Percentiles rank a stretch among this genome's conserved stretches.
Evolutionary conservation across 108 stramenopile species (phyloP).

Genomic region (Cylindrotheca fusiformis): DNA sequence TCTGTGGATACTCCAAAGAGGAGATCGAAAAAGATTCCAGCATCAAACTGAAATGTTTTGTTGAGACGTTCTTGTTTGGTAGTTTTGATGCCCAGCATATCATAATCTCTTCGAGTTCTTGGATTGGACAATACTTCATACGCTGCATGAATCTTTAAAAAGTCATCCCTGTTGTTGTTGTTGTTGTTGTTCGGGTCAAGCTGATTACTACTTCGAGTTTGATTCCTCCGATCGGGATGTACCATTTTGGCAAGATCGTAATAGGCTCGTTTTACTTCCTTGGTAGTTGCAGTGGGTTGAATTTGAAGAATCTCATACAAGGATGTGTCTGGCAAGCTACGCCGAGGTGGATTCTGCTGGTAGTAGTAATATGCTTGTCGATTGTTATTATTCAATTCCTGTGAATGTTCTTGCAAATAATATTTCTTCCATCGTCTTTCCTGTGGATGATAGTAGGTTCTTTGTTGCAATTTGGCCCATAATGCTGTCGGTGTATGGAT

Average conservation of each 20-base stretch:
- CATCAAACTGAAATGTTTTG: slow-evolving; percentile 3
- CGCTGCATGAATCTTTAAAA: slow-evolving; percentile 4
- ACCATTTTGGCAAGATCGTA: slow-evolving; percentile 71
- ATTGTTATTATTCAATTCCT: background rate
- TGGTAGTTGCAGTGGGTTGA: slow-evolving; percentile 26
- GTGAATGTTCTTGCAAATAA: slow-evolving; percentile 1
- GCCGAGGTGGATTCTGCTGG: background rate
- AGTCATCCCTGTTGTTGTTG: no score
- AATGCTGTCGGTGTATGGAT: background rate
- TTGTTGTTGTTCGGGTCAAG: no score
- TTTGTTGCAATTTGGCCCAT: background rate
- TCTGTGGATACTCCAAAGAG: slow-evolving; percentile 3
- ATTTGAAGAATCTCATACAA: slow-evolving; percentile 49
- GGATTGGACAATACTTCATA: slow-evolving; percentile 3
- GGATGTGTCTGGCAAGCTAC: background rate
- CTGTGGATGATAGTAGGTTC: background rate
- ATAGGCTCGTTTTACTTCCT: slow-evolving; percentile 63
- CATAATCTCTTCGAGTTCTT: slow-evolving; percentile 2
- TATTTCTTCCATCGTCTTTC: background rate
- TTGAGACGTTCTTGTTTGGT: background rate
- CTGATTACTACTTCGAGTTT: no score
- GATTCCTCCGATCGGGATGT: slow-evolving; percentile 73
- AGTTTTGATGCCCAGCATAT: background rate
- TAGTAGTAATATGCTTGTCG: background rate
- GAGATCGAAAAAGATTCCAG: slow-evolving; percentile 5